phyloP scores from a whole-genome alignment of 2,329 filamentous ascomycete genomes.

The Ceratocystis papillata region DNA sequence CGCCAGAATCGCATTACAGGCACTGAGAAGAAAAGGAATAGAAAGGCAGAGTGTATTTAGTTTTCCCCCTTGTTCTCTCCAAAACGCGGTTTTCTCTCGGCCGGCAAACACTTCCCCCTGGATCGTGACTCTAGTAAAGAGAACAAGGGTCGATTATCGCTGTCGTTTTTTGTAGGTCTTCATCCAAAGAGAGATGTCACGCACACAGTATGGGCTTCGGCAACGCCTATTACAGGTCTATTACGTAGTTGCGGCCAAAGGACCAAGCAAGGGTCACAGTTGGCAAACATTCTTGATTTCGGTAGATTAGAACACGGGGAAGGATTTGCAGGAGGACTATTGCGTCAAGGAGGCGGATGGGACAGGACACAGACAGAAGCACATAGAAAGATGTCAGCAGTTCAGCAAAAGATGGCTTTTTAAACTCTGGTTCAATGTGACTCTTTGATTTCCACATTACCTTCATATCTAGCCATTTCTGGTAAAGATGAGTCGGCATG shows the following conservation, averaged over 20 bases:
- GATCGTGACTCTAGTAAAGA: neutral
- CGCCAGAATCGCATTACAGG: neutral
- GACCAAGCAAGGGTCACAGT: neutral
- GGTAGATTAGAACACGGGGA: neutral
- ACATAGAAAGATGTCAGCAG: neutral
- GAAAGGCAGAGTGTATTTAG: neutral
- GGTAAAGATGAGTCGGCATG: neutral
- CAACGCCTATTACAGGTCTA: too few relatives aligned
- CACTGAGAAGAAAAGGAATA: neutral
- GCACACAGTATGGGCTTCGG: too few relatives aligned
- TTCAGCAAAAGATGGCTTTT: neutral
- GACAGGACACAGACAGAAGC: neutral
- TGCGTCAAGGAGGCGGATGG: neutral
- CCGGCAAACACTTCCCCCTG: neutral
- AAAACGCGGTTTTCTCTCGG: neutral
- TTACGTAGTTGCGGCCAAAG: neutral
- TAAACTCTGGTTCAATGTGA: slow-evolving; percentile 6
- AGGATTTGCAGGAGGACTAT: neutral
- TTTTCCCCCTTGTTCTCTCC: neutral
- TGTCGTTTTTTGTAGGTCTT: neutral
- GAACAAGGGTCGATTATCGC: neutral
- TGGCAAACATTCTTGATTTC: neutral
- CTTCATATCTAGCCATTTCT: neutral
- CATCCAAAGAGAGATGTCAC: neutral
- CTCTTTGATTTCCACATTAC: neutral